phyloP scores from a whole-genome alignment of 2,329 filamentous ascomycete genomes.

The Fusarium fracticaudum region DNA sequence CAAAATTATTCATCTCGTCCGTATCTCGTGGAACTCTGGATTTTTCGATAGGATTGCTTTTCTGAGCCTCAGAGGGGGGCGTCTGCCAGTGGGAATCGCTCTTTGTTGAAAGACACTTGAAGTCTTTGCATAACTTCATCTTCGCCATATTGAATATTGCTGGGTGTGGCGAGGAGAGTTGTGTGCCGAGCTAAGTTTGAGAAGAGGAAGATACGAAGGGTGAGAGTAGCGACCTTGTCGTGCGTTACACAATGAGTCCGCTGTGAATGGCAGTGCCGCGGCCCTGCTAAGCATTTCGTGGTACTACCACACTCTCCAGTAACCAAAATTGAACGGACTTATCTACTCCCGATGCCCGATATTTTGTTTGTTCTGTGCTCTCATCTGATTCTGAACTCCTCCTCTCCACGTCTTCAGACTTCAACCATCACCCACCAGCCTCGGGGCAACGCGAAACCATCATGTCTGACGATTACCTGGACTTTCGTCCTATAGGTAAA shows the following conservation, averaged over 20 bases:
- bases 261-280: neutral
- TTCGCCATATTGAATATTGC: neutral
- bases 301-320: neutral
- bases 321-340: neutral
- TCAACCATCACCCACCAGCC: fast-evolving
- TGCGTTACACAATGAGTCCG: neutral
- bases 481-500: neutral
- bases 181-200: neutral
- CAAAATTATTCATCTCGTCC: neutral
- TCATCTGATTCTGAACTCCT: neutral
- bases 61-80: neutral
- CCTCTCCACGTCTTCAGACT: fast-evolving
- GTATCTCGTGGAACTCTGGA: neutral
- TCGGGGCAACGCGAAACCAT: neutral
- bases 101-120: neutral
- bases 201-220: neutral
- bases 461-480: neutral
- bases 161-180: neutral
- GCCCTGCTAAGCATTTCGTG: no score
- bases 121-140: neutral
- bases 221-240: neutral
- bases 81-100: neutral
- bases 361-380: neutral
- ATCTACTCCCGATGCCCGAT: neutral
- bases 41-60: fast-evolving